phyloP scores from a whole-genome alignment of 768 basidiomycete genomes.

The Amanita exitialis region DNA sequence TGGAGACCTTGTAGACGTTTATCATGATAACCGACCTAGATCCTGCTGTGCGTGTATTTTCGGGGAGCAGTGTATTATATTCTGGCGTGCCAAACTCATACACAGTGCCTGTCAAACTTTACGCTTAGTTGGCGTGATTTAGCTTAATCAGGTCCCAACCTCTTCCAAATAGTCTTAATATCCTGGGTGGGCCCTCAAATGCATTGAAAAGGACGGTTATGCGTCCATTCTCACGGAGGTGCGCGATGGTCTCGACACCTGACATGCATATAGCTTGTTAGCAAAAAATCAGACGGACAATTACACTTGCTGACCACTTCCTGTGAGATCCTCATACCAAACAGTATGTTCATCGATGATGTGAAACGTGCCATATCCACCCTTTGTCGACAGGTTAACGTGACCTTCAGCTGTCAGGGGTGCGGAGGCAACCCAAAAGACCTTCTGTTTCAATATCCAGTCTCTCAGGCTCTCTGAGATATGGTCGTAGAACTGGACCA shows the following conservation, averaged over 20 bases:
- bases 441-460: constrained; percentile 53
- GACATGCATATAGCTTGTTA: neutral
- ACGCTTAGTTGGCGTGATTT: neutral
- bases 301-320: constrained; percentile 38
- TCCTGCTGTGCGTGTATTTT: constrained; percentile 36
- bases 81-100: constrained; percentile 56
- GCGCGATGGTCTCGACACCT: constrained; percentile 33
- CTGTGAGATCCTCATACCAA: constrained; percentile 71
- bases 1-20: constrained; percentile 47
- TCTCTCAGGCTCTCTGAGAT: constrained; percentile 41
- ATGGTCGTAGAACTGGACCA: constrained; percentile 40
- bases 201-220: constrained; percentile 54
- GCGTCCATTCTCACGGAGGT: constrained; percentile 52
- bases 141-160: constrained; percentile 22
- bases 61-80: constrained; percentile 42
- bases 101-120: constrained; percentile 33
- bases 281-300: neutral
- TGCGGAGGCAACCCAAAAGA: constrained; percentile 67
- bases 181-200: constrained; percentile 50
- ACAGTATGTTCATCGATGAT: constrained; percentile 39
- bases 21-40: constrained; percentile 53
- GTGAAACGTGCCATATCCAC: constrained; percentile 50
- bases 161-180: constrained; percentile 48
- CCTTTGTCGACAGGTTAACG: constrained; percentile 64
- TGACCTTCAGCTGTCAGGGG: constrained; percentile 48